Conservation (phyloP, 345 rosid species). For the Eucalyptus lansdowneana region DNA sequence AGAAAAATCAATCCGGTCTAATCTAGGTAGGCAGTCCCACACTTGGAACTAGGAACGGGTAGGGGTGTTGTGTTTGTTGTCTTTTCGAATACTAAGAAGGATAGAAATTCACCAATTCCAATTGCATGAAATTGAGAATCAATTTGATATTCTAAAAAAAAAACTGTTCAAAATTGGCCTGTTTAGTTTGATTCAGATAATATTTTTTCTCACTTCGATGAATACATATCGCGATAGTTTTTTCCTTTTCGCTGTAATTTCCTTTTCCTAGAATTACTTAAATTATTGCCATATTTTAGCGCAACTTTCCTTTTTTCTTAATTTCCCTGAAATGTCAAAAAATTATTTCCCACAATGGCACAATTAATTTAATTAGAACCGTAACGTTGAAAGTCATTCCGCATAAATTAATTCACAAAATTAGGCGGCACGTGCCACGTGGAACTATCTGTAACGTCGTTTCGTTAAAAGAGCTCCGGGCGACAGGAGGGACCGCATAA, state of each 20-base stretch:
- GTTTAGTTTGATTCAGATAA: too few relatives aligned
- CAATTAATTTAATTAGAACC: neutral
- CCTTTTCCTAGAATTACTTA: neutral
- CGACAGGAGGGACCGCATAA: neutral
- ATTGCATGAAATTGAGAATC: neutral
- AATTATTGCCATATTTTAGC: neutral
- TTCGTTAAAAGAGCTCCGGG: neutral
- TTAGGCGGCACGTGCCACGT: neutral
- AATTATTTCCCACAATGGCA: neutral
- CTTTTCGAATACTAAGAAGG: fast-evolving
- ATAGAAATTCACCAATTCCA: fast-evolving
- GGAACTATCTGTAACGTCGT: neutral
- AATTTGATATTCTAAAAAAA: fast-evolving
- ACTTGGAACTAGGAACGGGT: too few relatives aligned
- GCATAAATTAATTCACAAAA: neutral
- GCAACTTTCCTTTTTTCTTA: neutral
- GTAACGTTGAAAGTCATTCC: neutral
- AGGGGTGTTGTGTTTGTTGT: too few relatives aligned
- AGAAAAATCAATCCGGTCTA: too few relatives aligned
- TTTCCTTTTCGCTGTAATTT: neutral
- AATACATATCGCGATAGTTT: neutral
- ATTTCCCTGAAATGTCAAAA: neutral
- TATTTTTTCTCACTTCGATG: too few relatives aligned
- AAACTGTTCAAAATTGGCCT: neutral
- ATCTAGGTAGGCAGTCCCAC: too few relatives aligned